These are phyloP conservation scores for Ambrosiella beaveri DNA, from an alignment of 2,329 filamentous ascomycete genomes.

Conservation along the genomic window DNA sequence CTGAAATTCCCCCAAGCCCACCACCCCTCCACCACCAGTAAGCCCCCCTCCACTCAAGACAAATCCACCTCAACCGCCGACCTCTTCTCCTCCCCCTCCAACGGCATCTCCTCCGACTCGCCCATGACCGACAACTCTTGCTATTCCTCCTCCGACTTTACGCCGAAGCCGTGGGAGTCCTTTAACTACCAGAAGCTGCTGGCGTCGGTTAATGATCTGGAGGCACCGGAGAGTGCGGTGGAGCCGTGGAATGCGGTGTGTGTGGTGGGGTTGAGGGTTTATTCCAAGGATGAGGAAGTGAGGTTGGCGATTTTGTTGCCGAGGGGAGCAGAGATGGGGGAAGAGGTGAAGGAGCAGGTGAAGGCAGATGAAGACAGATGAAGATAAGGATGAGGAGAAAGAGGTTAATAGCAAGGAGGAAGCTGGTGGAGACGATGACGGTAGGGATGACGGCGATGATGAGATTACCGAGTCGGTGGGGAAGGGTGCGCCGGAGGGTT, in stretches of 20 bases:
- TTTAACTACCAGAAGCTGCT: slow-evolving; percentile 16
- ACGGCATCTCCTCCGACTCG: slow-evolving; percentile 39
- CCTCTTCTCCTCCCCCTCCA: not conserved
- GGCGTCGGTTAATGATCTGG: slow-evolving; percentile 27
- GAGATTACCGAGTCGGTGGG: not conserved
- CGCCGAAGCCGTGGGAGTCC: slow-evolving; percentile 27
- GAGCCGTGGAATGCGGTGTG: slow-evolving; percentile 44
- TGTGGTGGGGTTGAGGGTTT: slow-evolving; percentile 42
- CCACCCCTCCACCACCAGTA: too few species aligned
- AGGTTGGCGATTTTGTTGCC: slow-evolving; percentile 15
- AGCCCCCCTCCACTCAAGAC: too few species aligned
- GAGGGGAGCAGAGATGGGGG: not conserved
- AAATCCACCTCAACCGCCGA: not conserved
- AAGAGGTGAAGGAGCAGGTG: slow-evolving; percentile 9
- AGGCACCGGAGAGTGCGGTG: slow-evolving; percentile 39
- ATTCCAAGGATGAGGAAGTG: slow-evolving; percentile 38
- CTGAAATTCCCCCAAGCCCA: not conserved
- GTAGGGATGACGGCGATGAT: not conserved
- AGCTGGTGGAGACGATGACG: not conserved
- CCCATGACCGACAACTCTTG: slow-evolving; percentile 41
- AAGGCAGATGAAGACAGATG: not conserved
- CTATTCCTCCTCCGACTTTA: slow-evolving; percentile 41
- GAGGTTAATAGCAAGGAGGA: not conserved
- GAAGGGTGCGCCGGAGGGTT: not conserved
- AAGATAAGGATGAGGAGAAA: not conserved